Base-by-base conservation (phyloP, 164 flowering plant genomes). In the Tetracentron sinense region DNA sequence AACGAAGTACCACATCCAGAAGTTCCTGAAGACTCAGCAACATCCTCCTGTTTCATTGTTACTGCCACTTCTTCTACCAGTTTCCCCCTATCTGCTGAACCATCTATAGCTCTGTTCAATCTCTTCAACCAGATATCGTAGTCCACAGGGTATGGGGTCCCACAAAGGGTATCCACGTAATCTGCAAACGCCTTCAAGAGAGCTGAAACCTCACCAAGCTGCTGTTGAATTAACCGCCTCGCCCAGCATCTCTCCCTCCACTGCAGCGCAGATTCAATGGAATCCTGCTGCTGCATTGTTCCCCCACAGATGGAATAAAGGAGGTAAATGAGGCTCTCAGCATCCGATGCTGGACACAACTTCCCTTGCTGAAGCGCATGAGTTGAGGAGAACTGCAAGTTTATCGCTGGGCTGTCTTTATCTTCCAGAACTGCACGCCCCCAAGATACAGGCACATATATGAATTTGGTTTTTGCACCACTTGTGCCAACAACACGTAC, bases 361-460 rank as follows among this genome's bases (percentile, higher is more conserved):
- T 84, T 85, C 51, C 94, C 94, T 54, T 87, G 90, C 74, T 87
- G 92, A 56, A 90, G 92, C 1, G 94, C 88, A 69, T 86, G 78
- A 20, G 94, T 79, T 10, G 96, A 90, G 16, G 96, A 90, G 69
- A 84, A 90, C 49, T 82, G 88, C 56, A 90, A 69, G 70, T 87
- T 87, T 60, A 87, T 71, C 4, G 82, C 86, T 21, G 96, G 92
- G 54, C 94, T 80, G 50, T 90, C 96, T 69, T 88, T 74, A 42
- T 90, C 94, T 74, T 90, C 96, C 20, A 90, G 42, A 58, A 90
- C 90, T 8, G 96, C 96, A 68, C 80, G 88, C 1, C 96, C 96
- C 94, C 94, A 86, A 22, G 81, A 79, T 46, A 79, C 75, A 29
- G 77, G 85, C 35, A 77, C 66, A 62, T 74, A 73, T 25, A 56